Conservation (phyloP, 2,329 filamentous ascomycete genomes). For the Xylariomycetidae sp. region DNA sequence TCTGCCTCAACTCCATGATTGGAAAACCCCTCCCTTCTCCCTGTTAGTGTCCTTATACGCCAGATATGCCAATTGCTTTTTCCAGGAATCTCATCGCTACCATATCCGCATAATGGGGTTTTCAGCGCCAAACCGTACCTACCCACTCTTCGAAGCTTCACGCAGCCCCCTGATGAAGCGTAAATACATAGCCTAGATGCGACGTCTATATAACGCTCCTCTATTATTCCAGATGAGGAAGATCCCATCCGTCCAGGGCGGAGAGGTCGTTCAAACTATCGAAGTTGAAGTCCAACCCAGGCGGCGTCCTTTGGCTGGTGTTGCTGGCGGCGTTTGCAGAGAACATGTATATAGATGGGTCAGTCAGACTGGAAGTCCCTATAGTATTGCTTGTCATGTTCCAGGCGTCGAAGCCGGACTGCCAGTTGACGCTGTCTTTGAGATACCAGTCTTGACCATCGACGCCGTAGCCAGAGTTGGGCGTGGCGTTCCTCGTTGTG, state of each 20-base stretch:
- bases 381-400: constrained; percentile 27
- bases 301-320: constrained; percentile 13
- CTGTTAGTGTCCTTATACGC: too few species aligned
- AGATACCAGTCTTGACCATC: constrained; percentile 53
- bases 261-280: constrained; percentile 21
- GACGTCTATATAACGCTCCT: too few species aligned
- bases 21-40: too few species aligned
- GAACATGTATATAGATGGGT: constrained; percentile 27
- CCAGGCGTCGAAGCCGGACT: constrained; percentile 53
- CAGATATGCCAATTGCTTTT: too few species aligned
- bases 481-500: constrained; percentile 21
- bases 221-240: constrained; percentile 19
- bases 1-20: too few species aligned
- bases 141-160: too few species aligned
- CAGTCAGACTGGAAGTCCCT: constrained; percentile 23
- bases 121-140: too few species aligned
- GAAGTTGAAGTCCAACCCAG: constrained; percentile 21
- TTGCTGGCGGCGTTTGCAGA: constrained; percentile 13
- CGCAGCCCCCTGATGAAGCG: too few species aligned
- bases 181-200: too few species aligned
- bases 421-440: constrained; percentile 51
- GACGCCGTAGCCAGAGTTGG: constrained; percentile 32
- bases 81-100: too few species aligned
- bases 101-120: too few species aligned
- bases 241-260: constrained; percentile 24